These are phyloP conservation scores for Cryptococcus sp. DNA, from an alignment of 1,284 basidiomycete species.

Conservation along the genomic window DNA sequence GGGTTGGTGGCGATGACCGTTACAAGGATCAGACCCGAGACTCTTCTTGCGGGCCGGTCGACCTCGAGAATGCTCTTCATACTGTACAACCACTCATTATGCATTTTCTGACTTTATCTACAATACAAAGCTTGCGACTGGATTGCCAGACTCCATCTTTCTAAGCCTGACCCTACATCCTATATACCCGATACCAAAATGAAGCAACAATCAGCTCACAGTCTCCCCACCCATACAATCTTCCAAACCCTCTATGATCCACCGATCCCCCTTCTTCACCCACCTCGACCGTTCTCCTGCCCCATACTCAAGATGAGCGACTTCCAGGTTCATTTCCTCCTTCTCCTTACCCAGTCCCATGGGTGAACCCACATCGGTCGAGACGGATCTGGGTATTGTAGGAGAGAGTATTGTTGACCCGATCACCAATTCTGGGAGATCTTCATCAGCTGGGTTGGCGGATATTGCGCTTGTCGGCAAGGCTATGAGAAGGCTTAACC, in stretches of 20 bases:
- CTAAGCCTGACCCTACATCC: background rate
- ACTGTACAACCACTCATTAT: background rate
- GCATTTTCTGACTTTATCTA: background rate
- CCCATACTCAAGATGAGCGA: background rate
- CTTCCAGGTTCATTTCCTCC: background rate
- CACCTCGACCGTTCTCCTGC: slow-evolving; percentile 6
- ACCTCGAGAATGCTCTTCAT: background rate
- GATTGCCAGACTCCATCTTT: too few species aligned
- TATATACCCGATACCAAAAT: background rate
- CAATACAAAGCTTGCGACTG: slow-evolving; percentile 1
- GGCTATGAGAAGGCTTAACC: slow-evolving; percentile 9
- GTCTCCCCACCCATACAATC: too few species aligned
- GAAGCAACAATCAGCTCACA: too few species aligned
- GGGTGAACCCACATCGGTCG: background rate
- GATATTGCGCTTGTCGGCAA: slow-evolving; percentile 4
- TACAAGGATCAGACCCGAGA: background rate
- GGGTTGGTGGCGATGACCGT: slow-evolving; percentile 26
- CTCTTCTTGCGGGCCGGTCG: background rate
- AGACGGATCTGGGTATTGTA: background rate
- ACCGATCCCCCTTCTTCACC: slow-evolving; percentile 4
- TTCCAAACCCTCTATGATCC: slow-evolving; percentile 11
- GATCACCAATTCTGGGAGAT: slow-evolving; percentile 14
- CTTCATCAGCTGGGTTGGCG: background rate
- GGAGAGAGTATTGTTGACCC: slow-evolving; percentile 11
- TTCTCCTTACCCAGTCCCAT: background rate